A percentile compares a stretch with the other conserved stretches of the same genome.
phyloP scores from a whole-genome alignment of 2,329 filamentous ascomycete species.

The Pseudofabraea citricarpa region DNA sequence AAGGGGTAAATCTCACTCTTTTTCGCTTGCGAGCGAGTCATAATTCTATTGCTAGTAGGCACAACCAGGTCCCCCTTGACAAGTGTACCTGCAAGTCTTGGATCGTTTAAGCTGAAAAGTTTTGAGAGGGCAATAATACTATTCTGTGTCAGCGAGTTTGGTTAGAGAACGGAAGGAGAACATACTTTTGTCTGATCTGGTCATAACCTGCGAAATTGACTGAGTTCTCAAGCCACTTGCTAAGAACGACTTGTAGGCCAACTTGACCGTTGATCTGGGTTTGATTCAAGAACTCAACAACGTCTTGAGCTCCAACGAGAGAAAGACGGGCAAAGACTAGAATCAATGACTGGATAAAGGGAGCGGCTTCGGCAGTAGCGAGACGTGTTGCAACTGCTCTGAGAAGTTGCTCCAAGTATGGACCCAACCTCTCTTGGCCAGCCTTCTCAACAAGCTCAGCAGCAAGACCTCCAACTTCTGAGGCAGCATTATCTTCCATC shows the following conservation, averaged over 20 bases:
- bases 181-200: slow-evolving; percentile 93
- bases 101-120: slow-evolving; percentile 81
- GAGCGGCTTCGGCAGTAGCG: slow-evolving; percentile 74
- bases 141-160: slow-evolving; percentile 26
- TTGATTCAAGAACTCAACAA: slow-evolving; percentile 85
- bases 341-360: slow-evolving; percentile 93
- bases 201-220: slow-evolving; percentile 97
- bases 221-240: slow-evolving; percentile 97
- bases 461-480: slow-evolving; percentile 92
- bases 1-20: slow-evolving; percentile 52
- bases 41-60: slow-evolving; percentile 73
- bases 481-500: slow-evolving; percentile 89
- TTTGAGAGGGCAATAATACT: slow-evolving; percentile 91
- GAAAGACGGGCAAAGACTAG: slow-evolving; percentile 91
- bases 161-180: background rate
- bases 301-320: slow-evolving; percentile 77
- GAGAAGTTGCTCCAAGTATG: slow-evolving; percentile 82
- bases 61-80: slow-evolving; percentile 92
- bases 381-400: slow-evolving; percentile 84
- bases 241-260: slow-evolving; percentile 82
- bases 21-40: slow-evolving; percentile 88
- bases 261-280: slow-evolving; percentile 75
- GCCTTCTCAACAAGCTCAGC: slow-evolving; percentile 95
- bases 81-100: slow-evolving; percentile 69
- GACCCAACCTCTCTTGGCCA: slow-evolving; percentile 83